phyloP scores from a whole-genome alignment of 768 basidiomycete species.

The Lanmaoa pseudosensibilis region DNA sequence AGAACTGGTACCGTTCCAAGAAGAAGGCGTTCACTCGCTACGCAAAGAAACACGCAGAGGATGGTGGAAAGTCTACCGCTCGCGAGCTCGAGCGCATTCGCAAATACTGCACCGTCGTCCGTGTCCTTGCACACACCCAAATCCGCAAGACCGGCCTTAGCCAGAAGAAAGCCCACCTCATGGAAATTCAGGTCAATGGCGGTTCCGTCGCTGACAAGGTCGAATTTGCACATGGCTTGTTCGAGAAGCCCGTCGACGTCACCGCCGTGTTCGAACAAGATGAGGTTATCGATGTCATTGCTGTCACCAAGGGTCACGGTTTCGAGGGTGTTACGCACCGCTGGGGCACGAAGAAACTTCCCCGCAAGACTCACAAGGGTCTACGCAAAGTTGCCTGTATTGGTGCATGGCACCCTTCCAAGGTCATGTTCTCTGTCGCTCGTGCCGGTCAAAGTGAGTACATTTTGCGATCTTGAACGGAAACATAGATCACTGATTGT shows the following conservation, averaged over 20 bases:
- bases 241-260: slow-evolving; percentile 95
- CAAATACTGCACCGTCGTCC: slow-evolving; percentile 99
- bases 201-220: slow-evolving; percentile 96
- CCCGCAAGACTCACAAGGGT: slow-evolving; percentile 99
- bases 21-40: slow-evolving; percentile 99
- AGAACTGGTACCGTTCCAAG: slow-evolving; percentile 99
- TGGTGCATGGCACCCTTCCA: slow-evolving; percentile 97
- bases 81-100: slow-evolving; percentile 99
- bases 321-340: slow-evolving; percentile 99
- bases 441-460: slow-evolving; percentile 98
- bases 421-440: slow-evolving; percentile 99
- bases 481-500: slow-evolving; percentile 2
- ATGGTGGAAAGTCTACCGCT: slow-evolving; percentile 84
- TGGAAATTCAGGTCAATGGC: slow-evolving; percentile 99
- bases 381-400: slow-evolving; percentile 99
- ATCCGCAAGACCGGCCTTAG: slow-evolving; percentile 95
- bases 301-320: slow-evolving; percentile 98
- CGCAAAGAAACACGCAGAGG: slow-evolving; percentile 98
- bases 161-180: slow-evolving; percentile 99
- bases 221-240: slow-evolving; percentile 88
- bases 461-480: slow-evolving; percentile 4
- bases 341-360: slow-evolving; percentile 99
- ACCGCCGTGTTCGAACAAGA: slow-evolving; percentile 90
- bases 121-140: slow-evolving; percentile 98
- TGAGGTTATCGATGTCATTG: slow-evolving; percentile 94